Evolutionary conservation across 306 rosid species (phyloP).

Genomic region (Lathyrus tuberosus): DNA sequence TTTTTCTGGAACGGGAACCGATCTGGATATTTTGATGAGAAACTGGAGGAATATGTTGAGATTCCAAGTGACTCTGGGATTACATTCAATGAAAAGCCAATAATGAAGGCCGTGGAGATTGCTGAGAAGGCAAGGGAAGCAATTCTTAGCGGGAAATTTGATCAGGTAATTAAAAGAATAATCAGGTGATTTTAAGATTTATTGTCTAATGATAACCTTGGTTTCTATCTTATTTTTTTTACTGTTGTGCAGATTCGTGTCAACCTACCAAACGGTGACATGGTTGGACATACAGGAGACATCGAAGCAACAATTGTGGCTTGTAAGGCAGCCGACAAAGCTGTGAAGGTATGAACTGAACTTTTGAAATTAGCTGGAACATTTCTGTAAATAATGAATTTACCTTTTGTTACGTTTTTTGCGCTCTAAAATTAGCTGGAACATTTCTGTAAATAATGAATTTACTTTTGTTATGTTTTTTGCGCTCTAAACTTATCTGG

Average conservation of each 20-base stretch:
- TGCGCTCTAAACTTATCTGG: no score
- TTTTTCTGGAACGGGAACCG: conserved; percentile 99
- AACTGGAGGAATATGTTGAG: conserved; percentile 89
- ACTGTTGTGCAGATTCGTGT: conserved; percentile 73
- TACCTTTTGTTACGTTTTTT: background rate
- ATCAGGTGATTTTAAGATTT: conserved; percentile 1
- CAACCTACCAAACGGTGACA: conserved; percentile 95
- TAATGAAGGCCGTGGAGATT: conserved; percentile 91
- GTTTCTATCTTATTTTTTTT: conserved; percentile 35
- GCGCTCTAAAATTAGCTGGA: background rate
- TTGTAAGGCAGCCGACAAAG: conserved; percentile 96
- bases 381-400: conserved; percentile 19
- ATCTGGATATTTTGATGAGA: conserved; percentile 75
- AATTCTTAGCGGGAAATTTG: conserved; percentile 77
- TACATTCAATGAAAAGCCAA: conserved; percentile 84
- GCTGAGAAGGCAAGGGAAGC: conserved; percentile 95
- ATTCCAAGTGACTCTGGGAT: conserved; percentile 93
- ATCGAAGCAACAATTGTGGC: conserved; percentile 89
- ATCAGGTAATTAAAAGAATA: conserved; percentile 46
- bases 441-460: background rate
- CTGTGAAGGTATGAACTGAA: conserved; percentile 73
- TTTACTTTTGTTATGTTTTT: no score
- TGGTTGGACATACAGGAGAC: conserved; percentile 97
- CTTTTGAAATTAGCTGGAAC: conserved; percentile 31
- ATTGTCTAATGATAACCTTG: conserved; percentile 15